A percentile compares a stretch with the other conserved stretches of the same genome.
Conservation (phyloP, 345 rosid species). For the Excoecaria cochinchinensis region DNA sequence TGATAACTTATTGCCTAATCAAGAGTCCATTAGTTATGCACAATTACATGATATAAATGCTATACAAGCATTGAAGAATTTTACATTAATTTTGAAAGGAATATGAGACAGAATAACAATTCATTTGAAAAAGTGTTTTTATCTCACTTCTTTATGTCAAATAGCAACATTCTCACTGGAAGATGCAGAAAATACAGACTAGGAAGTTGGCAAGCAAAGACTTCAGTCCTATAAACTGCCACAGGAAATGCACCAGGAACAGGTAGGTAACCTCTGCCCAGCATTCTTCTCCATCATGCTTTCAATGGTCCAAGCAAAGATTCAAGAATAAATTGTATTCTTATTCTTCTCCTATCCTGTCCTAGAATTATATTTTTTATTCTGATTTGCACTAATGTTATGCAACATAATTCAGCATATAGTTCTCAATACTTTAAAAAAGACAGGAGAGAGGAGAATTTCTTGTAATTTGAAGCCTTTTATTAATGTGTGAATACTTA, state of each 20-base stretch:
- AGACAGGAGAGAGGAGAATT: neutral
- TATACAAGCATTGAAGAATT: neutral
- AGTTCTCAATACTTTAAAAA: neutral
- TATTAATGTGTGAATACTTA: constrained; percentile 18
- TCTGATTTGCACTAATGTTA: neutral
- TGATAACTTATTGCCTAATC: neutral
- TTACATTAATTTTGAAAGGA: neutral
- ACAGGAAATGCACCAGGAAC: neutral
- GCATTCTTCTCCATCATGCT: neutral
- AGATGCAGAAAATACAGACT: neutral
- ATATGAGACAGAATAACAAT: neutral
- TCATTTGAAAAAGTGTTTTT: neutral
- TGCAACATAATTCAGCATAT: neutral
- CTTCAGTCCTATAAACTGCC: neutral
- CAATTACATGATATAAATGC: neutral
- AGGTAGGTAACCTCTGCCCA: neutral
- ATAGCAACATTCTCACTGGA: neutral
- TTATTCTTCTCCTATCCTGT: neutral
- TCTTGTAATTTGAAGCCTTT: neutral
- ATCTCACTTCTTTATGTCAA: neutral
- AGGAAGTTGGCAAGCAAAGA: neutral
- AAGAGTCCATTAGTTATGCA: neutral
- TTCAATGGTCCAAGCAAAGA: neutral
- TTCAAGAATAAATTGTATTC: neutral
- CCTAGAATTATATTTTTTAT: neutral